A percentile compares a stretch with the other conserved stretches of the same genome.
Evolutionary conservation across 2,329 filamentous ascomycete species (phyloP).

Genomic region (Amylocarpus encephaloides): DNA sequence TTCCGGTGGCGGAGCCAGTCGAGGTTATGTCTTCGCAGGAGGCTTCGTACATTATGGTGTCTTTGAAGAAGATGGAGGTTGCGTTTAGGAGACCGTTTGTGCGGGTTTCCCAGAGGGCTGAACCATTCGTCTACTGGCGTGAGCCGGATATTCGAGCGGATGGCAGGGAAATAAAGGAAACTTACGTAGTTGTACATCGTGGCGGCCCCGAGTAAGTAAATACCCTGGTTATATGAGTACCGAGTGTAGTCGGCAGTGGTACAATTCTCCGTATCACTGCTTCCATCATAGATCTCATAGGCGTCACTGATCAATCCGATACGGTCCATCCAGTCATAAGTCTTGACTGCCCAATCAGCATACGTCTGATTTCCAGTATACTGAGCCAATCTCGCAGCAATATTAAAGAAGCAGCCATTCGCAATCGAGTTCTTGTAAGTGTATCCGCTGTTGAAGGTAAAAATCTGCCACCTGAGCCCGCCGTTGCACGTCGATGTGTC

Average conservation of each 20-base stretch:
- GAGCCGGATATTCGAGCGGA: constrained; percentile 7
- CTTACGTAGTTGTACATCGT: constrained; percentile 43
- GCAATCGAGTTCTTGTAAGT: constrained; percentile 66
- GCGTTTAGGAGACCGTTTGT: constrained; percentile 49
- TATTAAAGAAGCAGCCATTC: constrained; percentile 54
- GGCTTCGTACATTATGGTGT: constrained; percentile 54
- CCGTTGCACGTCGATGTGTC: constrained; percentile 62
- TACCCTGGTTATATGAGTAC: constrained; percentile 64
- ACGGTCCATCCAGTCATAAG: constrained; percentile 61
- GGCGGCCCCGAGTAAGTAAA: constrained; percentile 53
- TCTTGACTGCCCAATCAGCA: constrained; percentile 65
- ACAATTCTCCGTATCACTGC: constrained; percentile 50
- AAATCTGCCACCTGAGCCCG: constrained; percentile 79
- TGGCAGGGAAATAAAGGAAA: constrained; percentile 3
- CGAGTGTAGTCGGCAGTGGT: constrained; percentile 52
- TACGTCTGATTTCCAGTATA: constrained; percentile 76
- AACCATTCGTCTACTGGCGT: constrained; percentile 23
- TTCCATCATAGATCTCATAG: constrained; percentile 53
- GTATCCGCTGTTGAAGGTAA: constrained; percentile 72
- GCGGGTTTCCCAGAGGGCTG: constrained; percentile 47
- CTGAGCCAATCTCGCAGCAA: constrained; percentile 59
- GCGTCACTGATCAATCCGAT: constrained; percentile 52
- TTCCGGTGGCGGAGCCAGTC: constrained; percentile 33
- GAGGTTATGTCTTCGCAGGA: constrained; percentile 49
- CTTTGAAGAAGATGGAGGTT: constrained; percentile 49